Evolutionary conservation across 345 rosid genomes (phyloP), one percentile per base, ranked within the genome.

Genomic region (Arabis hirsuta): DNA sequence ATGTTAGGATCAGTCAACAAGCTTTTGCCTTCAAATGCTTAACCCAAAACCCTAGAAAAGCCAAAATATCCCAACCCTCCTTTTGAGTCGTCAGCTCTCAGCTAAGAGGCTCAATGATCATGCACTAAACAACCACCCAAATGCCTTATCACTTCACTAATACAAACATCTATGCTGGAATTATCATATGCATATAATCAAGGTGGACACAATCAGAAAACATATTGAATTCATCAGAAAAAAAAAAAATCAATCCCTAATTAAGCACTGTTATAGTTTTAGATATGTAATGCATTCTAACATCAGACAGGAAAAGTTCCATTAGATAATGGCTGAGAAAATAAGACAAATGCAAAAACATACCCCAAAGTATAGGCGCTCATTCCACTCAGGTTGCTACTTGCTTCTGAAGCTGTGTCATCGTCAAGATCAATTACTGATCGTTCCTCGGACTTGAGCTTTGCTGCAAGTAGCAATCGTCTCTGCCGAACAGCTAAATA

Each of bases 401-500:
- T 91, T 67, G 92, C 78, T 83, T 91, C 99, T 42, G 99, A 95
- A 84, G 89, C 90, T 46, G 88, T 84, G 74, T 95, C 99, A 65
- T 90, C 90, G 41, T 91, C 98, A 43, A 88, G 83, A 81, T 88
- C 92, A 51, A 76, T 81, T 52, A 87, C 69, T 26, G 87, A 79
- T 11, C 77, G 86, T 47, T 88, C 96, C 78, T 90, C 96, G 3
- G 90, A 73, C 80, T 77, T 88, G 60, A 95, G 90, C 84, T 91
- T 91, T 44, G 94, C 99, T 58, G 90, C 96, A 65, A 95, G 97
- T 51, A 90, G 85, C 73, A 95, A 80, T 68, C 96, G 85, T 82
- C 96, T 82, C 76, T 95, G 99, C 65, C 99, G 81, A 76, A 95
- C 96, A 85, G 96, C 99, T 74, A 91, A 77, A 84, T 91, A 91